phyloP scores from a whole-genome alignment of 2,329 filamentous ascomycete genomes.

The Pseudogymnoascus sp. region DNA sequence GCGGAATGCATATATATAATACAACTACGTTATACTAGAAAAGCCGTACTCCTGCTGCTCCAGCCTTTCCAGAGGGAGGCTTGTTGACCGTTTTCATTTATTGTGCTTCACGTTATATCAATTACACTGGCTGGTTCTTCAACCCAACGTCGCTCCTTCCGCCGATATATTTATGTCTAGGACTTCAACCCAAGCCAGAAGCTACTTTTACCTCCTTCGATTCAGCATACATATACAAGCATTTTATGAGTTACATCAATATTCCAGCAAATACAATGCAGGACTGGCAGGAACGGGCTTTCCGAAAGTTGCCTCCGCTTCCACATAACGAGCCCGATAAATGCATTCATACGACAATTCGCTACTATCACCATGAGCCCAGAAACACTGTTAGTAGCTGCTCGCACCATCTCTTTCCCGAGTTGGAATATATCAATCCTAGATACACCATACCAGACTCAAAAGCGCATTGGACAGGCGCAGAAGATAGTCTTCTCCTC shows the following conservation, averaged over 20 bases:
- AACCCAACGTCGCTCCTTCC: background rate
- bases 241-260: background rate
- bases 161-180: background rate
- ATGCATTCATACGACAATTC: background rate
- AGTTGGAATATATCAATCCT: background rate
- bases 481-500: slow-evolving; percentile 1
- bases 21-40: background rate
- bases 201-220: background rate
- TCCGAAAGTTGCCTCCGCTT: background rate
- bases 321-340: background rate
- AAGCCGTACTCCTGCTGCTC: background rate
- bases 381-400: background rate
- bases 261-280: background rate
- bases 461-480: background rate
- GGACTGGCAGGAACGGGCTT: background rate
- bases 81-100: background rate
- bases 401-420: background rate
- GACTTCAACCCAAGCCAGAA: background rate
- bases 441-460: background rate
- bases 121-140: background rate
- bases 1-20: background rate
- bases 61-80: background rate
- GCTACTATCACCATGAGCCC: background rate
- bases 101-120: background rate
- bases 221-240: background rate